Evolutionary conservation across 495 filamentous ascomycete species (phyloP), one percentile per base, ranked within the genome.

Genomic region (Podospora pseudoanserina): DNA sequence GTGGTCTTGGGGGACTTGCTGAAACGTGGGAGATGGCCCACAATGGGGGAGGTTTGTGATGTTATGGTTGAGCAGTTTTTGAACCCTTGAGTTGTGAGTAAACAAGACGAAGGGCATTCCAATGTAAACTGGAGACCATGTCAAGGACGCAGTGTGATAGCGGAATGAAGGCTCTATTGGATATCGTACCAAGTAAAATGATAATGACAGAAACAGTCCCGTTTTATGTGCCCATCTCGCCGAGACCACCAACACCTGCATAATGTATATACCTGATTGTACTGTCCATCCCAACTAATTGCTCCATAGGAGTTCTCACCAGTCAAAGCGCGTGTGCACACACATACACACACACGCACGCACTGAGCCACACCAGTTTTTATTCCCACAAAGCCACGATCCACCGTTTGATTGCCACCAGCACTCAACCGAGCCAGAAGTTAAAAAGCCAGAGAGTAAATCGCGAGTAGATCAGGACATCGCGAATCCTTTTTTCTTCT

Each of bases 1-100:
- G 65, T 73, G 65, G 64, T 76, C 60, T 44, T 82, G 20, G 71
- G 70, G 44, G 62, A 71, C 26, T 23, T 74, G 16, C 49, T 81
- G 66, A 59, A 30, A 19, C 61, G 71, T 44, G 75, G 77, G 59
- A 77, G 68, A 62, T 62, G 77, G 66, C 83, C 83, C 2, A 82
- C 72, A 56, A 63, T 82, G 67, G 76, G 76, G 13, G 79, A 84
- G 58, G 63, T 85, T 18, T 80, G 79, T 30, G 83, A 86, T 73
- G 68, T 78, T 7, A 34, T 84, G 32, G 72, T 86, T 53, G 81
- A 84, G 66, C 70, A 61, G 19, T 60, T 85, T 5, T 72, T 49
- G 39, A 49, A 11, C 39, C 15, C 39, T 49, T 49, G 23, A 23
- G 23, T 23, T 23, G 23, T 23, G 23, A 23, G 23, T 23, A 23